Conservation (phyloP, 2,329 filamentous ascomycete species). For the Fusarium tanahbumbuense region DNA sequence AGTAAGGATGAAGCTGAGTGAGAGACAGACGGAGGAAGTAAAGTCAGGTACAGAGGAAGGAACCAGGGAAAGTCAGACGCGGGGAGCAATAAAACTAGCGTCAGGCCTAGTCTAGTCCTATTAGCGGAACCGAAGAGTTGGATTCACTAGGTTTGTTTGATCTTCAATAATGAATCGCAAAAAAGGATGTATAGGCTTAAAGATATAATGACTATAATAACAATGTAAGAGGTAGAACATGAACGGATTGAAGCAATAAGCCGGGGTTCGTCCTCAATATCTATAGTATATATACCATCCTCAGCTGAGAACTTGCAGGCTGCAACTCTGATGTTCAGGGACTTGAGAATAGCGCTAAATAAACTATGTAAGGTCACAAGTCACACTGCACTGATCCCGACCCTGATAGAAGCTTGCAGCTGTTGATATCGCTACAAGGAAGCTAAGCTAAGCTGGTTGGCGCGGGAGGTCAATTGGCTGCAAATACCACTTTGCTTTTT, state of each 20-base stretch:
- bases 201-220: too few relatives aligned
- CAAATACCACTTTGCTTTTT: constrained; percentile 34
- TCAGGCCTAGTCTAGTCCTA: constrained; percentile 43
- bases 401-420: constrained; percentile 8
- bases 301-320: constrained; percentile 1
- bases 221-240: neutral
- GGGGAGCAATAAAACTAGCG: constrained; percentile 45
- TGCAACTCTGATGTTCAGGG: constrained; percentile 5
- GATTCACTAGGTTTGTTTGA: constrained; percentile 16
- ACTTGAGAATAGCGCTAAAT: constrained; percentile 17
- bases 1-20: constrained; percentile 1
- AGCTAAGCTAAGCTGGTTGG: constrained; percentile 34
- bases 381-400: constrained; percentile 15
- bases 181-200: neutral
- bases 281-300: neutral
- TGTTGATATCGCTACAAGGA: constrained; percentile 22
- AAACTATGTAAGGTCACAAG: constrained; percentile 16
- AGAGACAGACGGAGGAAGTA: constrained; percentile 23
- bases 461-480: constrained; percentile 29
- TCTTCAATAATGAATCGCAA: neutral
- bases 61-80: constrained; percentile 42
- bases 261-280: neutral
- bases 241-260: neutral
- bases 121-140: constrained; percentile 41
- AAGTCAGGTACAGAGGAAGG: neutral